Evolutionary conservation across 2,329 filamentous ascomycete genomes (phyloP).

Genomic region (Phoma sp.): DNA sequence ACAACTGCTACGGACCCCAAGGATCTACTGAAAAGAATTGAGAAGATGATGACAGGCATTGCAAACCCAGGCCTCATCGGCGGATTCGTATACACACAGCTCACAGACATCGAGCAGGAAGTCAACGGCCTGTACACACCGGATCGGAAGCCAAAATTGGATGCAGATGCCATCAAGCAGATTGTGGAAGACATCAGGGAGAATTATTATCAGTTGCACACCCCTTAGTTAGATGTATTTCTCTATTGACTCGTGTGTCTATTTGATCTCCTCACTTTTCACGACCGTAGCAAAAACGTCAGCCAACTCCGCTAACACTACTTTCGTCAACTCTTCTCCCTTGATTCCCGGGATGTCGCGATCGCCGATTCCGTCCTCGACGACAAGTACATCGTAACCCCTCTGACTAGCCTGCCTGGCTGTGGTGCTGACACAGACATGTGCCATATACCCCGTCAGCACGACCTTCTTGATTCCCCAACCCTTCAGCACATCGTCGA

Average conservation of each 20-base stretch:
- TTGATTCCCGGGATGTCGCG: conserved; percentile 67
- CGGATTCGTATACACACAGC: conserved; percentile 72
- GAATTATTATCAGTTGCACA: conserved; percentile 32
- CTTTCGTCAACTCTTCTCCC: conserved; percentile 60
- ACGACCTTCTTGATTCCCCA: conserved; percentile 66
- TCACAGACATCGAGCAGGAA: conserved; percentile 71
- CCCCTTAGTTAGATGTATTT: neutral
- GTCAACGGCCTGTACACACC: conserved; percentile 72
- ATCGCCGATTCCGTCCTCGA: conserved; percentile 68
- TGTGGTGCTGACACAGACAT: conserved; percentile 69
- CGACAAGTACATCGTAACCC: conserved; percentile 68
- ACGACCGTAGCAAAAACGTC: conserved; percentile 70
- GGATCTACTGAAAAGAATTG: conserved; percentile 66
- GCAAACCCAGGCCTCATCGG: conserved; percentile 64
- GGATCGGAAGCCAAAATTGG: conserved; percentile 66
- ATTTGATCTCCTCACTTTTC: conserved; percentile 54
- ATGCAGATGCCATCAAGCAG: conserved; percentile 62
- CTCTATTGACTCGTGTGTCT: neutral
- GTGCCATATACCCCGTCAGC: conserved; percentile 67
- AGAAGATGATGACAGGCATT: conserved; percentile 66
- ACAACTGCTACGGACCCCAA: conserved; percentile 68
- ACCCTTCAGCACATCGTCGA: conserved; percentile 61
- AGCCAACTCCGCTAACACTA: conserved; percentile 61
- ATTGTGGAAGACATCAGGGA: conserved; percentile 60
- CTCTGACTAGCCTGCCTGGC: conserved; percentile 65